Conservation (phyloP, 352 stramenopile genomes). For the Proteromonas lacertae region DNA sequence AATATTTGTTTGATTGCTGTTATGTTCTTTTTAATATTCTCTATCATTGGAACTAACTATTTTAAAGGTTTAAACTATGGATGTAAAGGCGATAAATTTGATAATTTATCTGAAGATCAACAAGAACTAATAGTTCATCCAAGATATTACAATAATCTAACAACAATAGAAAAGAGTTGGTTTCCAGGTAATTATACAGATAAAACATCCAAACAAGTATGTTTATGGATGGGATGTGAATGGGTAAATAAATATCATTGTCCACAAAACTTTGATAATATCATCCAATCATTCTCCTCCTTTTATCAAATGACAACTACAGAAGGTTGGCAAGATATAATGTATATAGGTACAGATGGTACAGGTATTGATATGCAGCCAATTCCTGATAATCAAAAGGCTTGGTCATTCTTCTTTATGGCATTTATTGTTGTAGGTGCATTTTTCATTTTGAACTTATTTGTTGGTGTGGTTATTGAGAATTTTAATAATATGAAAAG, state of each 20-base stretch:
- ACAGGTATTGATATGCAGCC: slow-evolving; percentile 20
- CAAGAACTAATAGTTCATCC: too few relatives aligned
- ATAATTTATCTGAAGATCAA: too few relatives aligned
- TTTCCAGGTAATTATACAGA: too few relatives aligned
- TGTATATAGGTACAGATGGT: slow-evolving; percentile 27
- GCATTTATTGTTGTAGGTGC: slow-evolving; percentile 39
- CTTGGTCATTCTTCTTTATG: slow-evolving; percentile 30
- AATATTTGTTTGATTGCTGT: background rate
- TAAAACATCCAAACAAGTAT: too few relatives aligned
- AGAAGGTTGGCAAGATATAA: slow-evolving; percentile 32
- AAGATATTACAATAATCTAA: too few relatives aligned
- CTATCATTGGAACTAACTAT: too few relatives aligned
- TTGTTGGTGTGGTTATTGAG: slow-evolving; percentile 52
- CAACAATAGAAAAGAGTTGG: too few relatives aligned
- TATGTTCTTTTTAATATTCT: slow-evolving; percentile 1
- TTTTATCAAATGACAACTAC: slow-evolving; percentile 42
- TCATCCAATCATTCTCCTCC: slow-evolving; percentile 2
- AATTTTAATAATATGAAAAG: slow-evolving; percentile 67
- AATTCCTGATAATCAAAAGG: background rate
- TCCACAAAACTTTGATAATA: too few relatives aligned
- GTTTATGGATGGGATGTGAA: too few relatives aligned
- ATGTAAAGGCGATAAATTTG: too few relatives aligned
- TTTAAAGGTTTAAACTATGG: too few relatives aligned
- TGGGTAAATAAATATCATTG: too few relatives aligned
- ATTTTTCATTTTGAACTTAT: slow-evolving; percentile 56